Evolutionary conservation across 176 grass and related monocot genomes (phyloP), one percentile per base, ranked within the genome.

Genomic region (Thalia dealbata): DNA sequence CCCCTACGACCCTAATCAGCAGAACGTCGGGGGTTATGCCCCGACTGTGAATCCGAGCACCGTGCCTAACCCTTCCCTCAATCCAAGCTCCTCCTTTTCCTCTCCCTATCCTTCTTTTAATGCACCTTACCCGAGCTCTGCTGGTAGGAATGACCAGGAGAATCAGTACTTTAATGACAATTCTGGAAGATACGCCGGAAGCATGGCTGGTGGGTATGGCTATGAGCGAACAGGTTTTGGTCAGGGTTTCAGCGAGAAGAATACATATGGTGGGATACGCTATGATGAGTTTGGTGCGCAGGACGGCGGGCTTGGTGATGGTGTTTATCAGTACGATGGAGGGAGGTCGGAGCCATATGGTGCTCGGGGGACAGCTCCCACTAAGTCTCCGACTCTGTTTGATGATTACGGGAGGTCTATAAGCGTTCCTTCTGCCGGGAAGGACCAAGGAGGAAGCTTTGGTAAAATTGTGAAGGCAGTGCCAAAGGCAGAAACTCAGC

Each of bases 341-440:
- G 87, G 90, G 6, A 72, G 14, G 3, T 73, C 83, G 25, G 87
- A 91, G 79, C 95, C 90, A 0, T 93, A 93, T 43, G 95, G 95
- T 8, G 77, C 90, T 1, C 83, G 95, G 78, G 95, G 95, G 9
- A 91, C 83, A 12, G 85, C 82, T 3, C 85, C 90, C 27, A 82
- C 87, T 32, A 91, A 81, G 14, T 86, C 80, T 54, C 86, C 88
- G 5, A 52, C 87, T 28, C 68, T 93, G 52, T 99, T 99, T 60
- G 95, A 99, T 80, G 95, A 99, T 51, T 99, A 93, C 48, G 95
- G 95, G 50, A 86, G 95, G 79, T 99, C 95, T 1, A 91, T 99
- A 76, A 85, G 87, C 30, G 46, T 77, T 1, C 68, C 85, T 2
- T 85, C 82, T 0, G 85, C 76, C 77, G 65, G 38, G 65, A 86